These are phyloP conservation scores for Xylariaceae sp. DNA, from an alignment of 2,329 filamentous ascomycete genomes.

Conservation along the genomic window DNA sequence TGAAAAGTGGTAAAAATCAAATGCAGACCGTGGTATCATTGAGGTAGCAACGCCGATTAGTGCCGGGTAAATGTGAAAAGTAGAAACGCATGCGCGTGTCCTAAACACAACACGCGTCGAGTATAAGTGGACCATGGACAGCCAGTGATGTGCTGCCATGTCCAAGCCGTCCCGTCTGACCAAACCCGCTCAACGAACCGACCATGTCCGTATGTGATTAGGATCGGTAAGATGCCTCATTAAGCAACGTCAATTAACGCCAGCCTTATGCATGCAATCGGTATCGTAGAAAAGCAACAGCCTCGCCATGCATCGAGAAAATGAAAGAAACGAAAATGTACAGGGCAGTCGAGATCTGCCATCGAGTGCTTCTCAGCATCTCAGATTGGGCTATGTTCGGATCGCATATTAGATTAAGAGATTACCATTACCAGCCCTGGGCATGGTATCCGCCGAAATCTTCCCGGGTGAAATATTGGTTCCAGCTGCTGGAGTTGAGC, in stretches of 20 bases:
- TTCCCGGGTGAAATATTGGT: slow-evolving; percentile 83
- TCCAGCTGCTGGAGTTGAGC: slow-evolving; percentile 74
- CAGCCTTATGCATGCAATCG: slow-evolving; percentile 38
- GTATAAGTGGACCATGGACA: slow-evolving; percentile 17
- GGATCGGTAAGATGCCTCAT: slow-evolving; percentile 31
- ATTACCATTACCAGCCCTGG: slow-evolving; percentile 73
- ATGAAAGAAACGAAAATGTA: slow-evolving; percentile 34
- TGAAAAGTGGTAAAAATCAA: slow-evolving; percentile 33
- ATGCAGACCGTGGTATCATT: slow-evolving; percentile 41
- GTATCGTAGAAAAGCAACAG: slow-evolving; percentile 38
- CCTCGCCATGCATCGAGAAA: slow-evolving; percentile 38
- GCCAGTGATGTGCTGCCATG: slow-evolving; percentile 20
- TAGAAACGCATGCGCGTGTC: slow-evolving; percentile 23
- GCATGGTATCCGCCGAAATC: slow-evolving; percentile 79
- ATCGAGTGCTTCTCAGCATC: slow-evolving; percentile 18
- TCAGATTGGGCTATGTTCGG: slow-evolving; percentile 15
- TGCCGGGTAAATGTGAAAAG: slow-evolving; percentile 30
- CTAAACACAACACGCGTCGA: slow-evolving; percentile 15
- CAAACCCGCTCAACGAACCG: slow-evolving; percentile 12
- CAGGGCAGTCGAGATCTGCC: slow-evolving; percentile 32
- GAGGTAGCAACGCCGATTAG: slow-evolving; percentile 36
- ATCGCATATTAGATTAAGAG: slow-evolving; percentile 5
- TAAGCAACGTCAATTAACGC: slow-evolving; percentile 36
- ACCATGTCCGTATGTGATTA: slow-evolving; percentile 28
- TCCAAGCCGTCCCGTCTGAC: slow-evolving; percentile 15